Percentiles rank a stretch among this genome's conserved stretches.
These are phyloP conservation scores for Arthrobotrys pseudoclavata DNA, from an alignment of 2,329 filamentous ascomycete species.

Conservation along the genomic window DNA sequence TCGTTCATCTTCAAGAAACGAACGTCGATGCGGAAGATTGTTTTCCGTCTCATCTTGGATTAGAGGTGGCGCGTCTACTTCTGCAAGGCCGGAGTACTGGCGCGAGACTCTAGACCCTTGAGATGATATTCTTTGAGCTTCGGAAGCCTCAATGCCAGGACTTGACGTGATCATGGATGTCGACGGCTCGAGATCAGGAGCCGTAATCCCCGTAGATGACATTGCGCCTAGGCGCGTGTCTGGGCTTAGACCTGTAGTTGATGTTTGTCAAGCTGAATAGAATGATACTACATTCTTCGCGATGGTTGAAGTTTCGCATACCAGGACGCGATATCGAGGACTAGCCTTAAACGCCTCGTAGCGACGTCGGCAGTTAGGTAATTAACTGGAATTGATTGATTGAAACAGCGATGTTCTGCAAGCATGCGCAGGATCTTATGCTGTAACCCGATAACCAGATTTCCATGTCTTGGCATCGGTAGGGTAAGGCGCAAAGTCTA, in stretches of 20 bases:
- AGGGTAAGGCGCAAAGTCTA: not conserved
- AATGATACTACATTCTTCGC: conserved; percentile 2
- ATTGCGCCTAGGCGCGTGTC: not conserved
- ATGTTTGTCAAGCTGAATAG: not conserved
- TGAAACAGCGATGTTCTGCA: not conserved
- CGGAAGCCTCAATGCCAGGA: not conserved
- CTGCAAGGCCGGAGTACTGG: conserved; percentile 48
- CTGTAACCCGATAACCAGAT: conserved; percentile 24
- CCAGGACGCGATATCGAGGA: not conserved
- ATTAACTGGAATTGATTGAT: not conserved
- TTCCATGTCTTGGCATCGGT: conserved; percentile 34
- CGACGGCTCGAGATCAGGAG: conserved; percentile 5
- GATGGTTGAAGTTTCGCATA: not conserved
- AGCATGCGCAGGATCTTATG: conserved; percentile 4
- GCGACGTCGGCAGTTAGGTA: not conserved
- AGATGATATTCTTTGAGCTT: not conserved
- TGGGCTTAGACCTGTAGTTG: not conserved
- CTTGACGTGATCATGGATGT: not conserved
- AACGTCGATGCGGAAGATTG: conserved; percentile 23
- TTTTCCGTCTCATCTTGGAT: conserved; percentile 42
- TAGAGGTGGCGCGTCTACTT: conserved; percentile 49
- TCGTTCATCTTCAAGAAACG: conserved; percentile 48
- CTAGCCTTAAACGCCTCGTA: not conserved
- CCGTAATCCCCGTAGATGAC: conserved; percentile 1
- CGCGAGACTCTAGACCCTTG: conserved; percentile 21